Evolutionary conservation across 805 yeast species (phyloP), one percentile per base, ranked within the genome.

Genomic region (Candida ulmi): DNA sequence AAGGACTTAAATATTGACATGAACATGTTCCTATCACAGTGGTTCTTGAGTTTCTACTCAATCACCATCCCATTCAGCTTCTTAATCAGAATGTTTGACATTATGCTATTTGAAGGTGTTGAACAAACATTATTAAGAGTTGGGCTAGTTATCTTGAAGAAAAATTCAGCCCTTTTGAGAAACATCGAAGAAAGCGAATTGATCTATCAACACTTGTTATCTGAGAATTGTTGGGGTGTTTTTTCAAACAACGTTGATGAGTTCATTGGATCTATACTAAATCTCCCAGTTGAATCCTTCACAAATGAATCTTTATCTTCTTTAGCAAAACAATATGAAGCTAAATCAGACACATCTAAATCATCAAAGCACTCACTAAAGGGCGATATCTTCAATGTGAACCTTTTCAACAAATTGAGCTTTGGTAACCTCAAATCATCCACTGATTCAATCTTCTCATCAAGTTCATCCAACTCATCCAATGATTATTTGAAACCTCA

Each of bases 31-130:
- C 65, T 78, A n/a, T 71, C 71, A 36, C 84, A 80, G 52, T 79
- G 86, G 86, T 78, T 82, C 68, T 55, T 79, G 35, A 73, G 82
- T 1, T 71, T 78, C 44, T 71, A 68, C 46, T 75, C 81, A 2
- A 74, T 76, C 25, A 79, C 80, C 31, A 67, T 79, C n/a, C 85
- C 85, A 1, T 68, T 61, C 57, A 66, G 41, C 48, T 76, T 61
- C 65, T 67, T 60, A 52, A 71, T 65, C 46, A 72, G 61, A 55
- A 66, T 57, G 58, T 78, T 68, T 69, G 83, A 66, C 61, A 62
- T 62, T 52, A 72, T 64, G 57, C 68, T 59, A 46, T 69, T 63
- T 58, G 82, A 68, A 74, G 85, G 65, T 21, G 71, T 58, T 56
- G 74, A 80, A 58, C 70, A 62, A 52, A 71, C 60, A 52, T 69